Evolutionary conservation across 768 basidiomycete species (phyloP).

Genomic region (Tylopilus subfusipes): DNA sequence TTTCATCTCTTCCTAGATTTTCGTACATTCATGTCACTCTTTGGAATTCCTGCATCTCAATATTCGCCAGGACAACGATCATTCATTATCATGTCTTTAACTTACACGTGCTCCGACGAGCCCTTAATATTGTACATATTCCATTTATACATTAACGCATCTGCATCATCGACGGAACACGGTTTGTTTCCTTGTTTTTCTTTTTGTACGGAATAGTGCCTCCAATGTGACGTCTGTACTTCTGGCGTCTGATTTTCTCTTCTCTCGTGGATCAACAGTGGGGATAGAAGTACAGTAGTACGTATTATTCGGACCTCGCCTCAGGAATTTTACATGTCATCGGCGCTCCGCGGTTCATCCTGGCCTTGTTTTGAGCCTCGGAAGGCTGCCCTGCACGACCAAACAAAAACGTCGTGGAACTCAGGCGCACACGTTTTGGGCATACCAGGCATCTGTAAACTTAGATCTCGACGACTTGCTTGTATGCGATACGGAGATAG

Average conservation of each 20-base stretch:
- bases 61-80: constrained; percentile 35
- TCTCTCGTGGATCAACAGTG: constrained; percentile 10
- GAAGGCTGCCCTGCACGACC: constrained; percentile 10
- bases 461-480: constrained; percentile 12
- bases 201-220: constrained; percentile 25
- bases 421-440: constrained; percentile 10
- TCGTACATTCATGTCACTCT: constrained; percentile 33
- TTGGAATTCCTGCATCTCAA: constrained; percentile 32
- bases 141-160: constrained; percentile 28
- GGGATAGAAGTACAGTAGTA: constrained; percentile 23
- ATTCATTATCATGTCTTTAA: constrained; percentile 35
- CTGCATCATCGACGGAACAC: constrained; percentile 29
- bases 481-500: constrained; percentile 10
- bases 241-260: constrained; percentile 13
- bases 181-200: constrained; percentile 16
- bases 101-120: constrained; percentile 28
- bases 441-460: neutral
- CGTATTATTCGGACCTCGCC: constrained; percentile 9
- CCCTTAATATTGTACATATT: constrained; percentile 38
- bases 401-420: neutral
- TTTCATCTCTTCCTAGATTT: constrained; percentile 35
- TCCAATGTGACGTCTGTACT: constrained; percentile 31
- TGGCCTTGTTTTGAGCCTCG: neutral
- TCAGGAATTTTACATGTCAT: constrained; percentile 4
- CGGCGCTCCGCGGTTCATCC: constrained; percentile 32